Base-by-base conservation (phyloP, 2,329 filamentous ascomycete genomes). In the Chalara sp. region DNA sequence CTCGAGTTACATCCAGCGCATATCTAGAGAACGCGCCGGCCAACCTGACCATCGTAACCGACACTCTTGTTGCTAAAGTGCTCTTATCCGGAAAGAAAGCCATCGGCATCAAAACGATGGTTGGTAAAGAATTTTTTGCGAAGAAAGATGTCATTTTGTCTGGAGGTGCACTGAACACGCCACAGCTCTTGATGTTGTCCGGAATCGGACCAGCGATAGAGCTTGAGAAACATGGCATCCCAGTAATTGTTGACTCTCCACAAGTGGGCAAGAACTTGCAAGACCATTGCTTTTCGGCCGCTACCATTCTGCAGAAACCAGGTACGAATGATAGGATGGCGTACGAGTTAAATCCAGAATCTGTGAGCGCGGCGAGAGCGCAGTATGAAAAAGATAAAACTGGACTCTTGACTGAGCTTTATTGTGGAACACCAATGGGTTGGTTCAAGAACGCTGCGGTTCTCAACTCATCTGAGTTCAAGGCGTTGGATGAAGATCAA, bases 1-100 rank as follows among this genome's bases (percentile, higher is more conserved):
- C 69, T 6, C 68, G 78, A 13, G 72, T 72, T 0, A 82, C 78
- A 0, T 73, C 79, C 0, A 67, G 68, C 1, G 78, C 80, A 53
- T 65, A 81, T 44, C 56, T 83, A 8, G 53, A 56, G 1, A 58
- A 65, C 60, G 0, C 75, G 76, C 0, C 59, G 67, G 0, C 10
- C 5, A 84, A 84, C 53, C 62, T 85, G 39, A 75, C 71, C 0
- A 67, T 84, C 30, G 54, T 76, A 52, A 76, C 75, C 4, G 63
- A 72, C 21, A 63, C 74, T 0, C 68, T 70, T 2, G 76, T 81
- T 5, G 68, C 71, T 37, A 71, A 70, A 5, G 52, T 81, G 1
- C 46, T 80, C 3, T 53, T 79, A 2, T 65, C 76, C 32, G 73
- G 68, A 0, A 71, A 68, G 46, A 73, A 63, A 52, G 71, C 69